phyloP scores from a whole-genome alignment of 2,329 filamentous ascomycete species.

The Penicillium hesseltinei region DNA sequence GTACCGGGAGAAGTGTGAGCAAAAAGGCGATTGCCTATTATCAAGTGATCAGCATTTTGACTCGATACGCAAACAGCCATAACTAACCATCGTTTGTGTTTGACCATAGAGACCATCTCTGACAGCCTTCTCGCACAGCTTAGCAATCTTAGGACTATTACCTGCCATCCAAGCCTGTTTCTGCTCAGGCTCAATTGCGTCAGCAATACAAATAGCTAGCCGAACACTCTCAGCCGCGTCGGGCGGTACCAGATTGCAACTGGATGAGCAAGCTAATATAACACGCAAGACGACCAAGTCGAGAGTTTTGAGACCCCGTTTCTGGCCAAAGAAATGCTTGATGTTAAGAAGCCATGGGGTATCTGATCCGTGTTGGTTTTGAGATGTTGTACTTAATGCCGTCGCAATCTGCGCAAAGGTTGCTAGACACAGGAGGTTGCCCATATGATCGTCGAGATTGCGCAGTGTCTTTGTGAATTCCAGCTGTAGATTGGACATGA shows the following conservation, averaged over 20 bases:
- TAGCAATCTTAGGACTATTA: conserved; percentile 36
- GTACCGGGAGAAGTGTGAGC: conserved; percentile 25
- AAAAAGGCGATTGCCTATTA: conserved; percentile 35
- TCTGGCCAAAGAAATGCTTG: conserved; percentile 40
- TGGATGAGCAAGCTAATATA: conserved; percentile 42
- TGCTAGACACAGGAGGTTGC: conserved; percentile 43
- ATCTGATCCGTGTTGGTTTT: conserved; percentile 18
- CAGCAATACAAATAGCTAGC: conserved; percentile 37
- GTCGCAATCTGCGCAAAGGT: conserved; percentile 38
- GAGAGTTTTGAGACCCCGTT: conserved; percentile 41
- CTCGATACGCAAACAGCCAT: no score
- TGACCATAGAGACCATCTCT: conserved; percentile 28
- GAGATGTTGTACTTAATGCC: conserved; percentile 5
- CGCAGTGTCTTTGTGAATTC: conserved; percentile 40
- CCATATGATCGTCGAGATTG: conserved; percentile 41
- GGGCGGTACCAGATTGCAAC: conserved; percentile 26
- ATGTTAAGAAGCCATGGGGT: conserved; percentile 36
- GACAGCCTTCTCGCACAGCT: conserved; percentile 40
- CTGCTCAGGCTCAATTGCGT: conserved; percentile 33
- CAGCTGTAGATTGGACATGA: conserved; percentile 38
- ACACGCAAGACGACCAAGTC: conserved; percentile 43
- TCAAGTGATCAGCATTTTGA: not conserved
- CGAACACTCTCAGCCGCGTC: conserved; percentile 37
- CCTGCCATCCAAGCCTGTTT: conserved; percentile 35
- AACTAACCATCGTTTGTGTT: conserved; percentile 37